Percentiles rank a stretch among this genome's conserved stretches.
phyloP scores from a whole-genome alignment of 1,284 basidiomycete genomes.

The Ceratobasidium sp. region DNA sequence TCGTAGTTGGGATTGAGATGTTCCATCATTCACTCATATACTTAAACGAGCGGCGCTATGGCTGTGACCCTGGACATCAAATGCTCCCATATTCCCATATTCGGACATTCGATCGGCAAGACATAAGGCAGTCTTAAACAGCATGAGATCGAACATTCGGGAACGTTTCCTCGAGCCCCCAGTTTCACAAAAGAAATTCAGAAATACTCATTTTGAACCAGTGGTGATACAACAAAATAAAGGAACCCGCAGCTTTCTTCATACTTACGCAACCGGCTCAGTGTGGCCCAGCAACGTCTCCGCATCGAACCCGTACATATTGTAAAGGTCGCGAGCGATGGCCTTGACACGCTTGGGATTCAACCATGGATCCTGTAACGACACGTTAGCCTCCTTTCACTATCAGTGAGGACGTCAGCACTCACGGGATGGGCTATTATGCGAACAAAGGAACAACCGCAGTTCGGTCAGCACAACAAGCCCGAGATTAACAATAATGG shows the following conservation, averaged over 20 bases:
- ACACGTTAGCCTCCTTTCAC: conserved; percentile 16
- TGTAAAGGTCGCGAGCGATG: conserved; percentile 34
- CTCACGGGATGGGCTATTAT: conserved; percentile 31
- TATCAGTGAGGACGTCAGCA: not conserved
- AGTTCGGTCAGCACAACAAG: conserved; percentile 14
- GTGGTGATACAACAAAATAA: conserved; percentile 24
- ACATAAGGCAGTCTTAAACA: not conserved
- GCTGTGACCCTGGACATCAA: conserved; percentile 12
- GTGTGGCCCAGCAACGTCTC: not conserved
- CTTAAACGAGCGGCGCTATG: conserved; percentile 26
- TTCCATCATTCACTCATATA: not conserved
- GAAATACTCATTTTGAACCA: not conserved
- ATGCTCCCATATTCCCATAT: not conserved
- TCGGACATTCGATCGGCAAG: conserved; percentile 15
- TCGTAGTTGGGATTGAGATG: not conserved
- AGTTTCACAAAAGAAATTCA: not conserved
- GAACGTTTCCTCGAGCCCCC: not conserved
- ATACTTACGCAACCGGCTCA: not conserved
- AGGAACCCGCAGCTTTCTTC: not conserved
- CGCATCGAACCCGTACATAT: conserved; percentile 42
- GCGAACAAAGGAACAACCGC: conserved; percentile 28
- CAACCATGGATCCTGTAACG: conserved; percentile 32
- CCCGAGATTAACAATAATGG: not conserved
- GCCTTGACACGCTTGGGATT: conserved; percentile 42
- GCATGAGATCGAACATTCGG: conserved; percentile 8